phyloP scores from a whole-genome alignment of 2,329 filamentous ascomycete genomes.

The Claviceps quebecensis region DNA sequence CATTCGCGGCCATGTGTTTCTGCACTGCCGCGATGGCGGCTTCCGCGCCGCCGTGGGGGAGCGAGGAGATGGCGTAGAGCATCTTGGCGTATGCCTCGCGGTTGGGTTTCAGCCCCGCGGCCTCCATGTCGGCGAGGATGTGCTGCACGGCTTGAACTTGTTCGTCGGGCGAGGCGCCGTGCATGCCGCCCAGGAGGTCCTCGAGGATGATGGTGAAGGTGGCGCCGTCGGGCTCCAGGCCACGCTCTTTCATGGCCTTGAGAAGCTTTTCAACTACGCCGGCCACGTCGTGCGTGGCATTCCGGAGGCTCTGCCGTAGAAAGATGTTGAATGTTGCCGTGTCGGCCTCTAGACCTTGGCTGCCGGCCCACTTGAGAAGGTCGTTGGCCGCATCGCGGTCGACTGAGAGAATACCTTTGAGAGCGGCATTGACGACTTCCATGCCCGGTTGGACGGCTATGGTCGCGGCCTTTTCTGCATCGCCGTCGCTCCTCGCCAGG shows the following conservation, averaged over 20 bases:
- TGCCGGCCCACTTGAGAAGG: conserved; percentile 45
- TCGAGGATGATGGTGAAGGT: conserved; percentile 65
- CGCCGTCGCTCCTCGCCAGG: conserved; percentile 12
- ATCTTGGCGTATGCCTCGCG: conserved; percentile 54
- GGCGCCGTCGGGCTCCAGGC: conserved; percentile 45
- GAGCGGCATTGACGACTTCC: conserved; percentile 53
- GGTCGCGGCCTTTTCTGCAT: conserved; percentile 14
- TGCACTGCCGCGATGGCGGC: conserved; percentile 46
- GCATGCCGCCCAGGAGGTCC: conserved; percentile 32
- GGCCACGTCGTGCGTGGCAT: conserved; percentile 29
- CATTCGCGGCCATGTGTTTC: conserved; percentile 41
- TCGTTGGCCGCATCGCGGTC: conserved; percentile 34
- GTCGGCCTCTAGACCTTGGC: conserved; percentile 40
- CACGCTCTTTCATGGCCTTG: conserved; percentile 40
- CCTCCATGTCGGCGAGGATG: conserved; percentile 44
- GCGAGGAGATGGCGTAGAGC: conserved; percentile 36
- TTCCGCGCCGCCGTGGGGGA: conserved; percentile 24
- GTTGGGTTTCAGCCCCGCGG: conserved; percentile 43
- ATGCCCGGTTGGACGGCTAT: conserved; percentile 43
- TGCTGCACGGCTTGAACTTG: conserved; percentile 38
- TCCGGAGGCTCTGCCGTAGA: conserved; percentile 44
- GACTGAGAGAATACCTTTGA: conserved; percentile 46
- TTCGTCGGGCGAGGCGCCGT: conserved; percentile 26
- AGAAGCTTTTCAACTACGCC: conserved; percentile 39
- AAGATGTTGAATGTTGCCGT: conserved; percentile 54